A percentile compares a stretch with the other conserved stretches of the same genome.
Evolutionary conservation across 805 yeast species (phyloP).

Genomic region (Diddensiella santjacobensis): DNA sequence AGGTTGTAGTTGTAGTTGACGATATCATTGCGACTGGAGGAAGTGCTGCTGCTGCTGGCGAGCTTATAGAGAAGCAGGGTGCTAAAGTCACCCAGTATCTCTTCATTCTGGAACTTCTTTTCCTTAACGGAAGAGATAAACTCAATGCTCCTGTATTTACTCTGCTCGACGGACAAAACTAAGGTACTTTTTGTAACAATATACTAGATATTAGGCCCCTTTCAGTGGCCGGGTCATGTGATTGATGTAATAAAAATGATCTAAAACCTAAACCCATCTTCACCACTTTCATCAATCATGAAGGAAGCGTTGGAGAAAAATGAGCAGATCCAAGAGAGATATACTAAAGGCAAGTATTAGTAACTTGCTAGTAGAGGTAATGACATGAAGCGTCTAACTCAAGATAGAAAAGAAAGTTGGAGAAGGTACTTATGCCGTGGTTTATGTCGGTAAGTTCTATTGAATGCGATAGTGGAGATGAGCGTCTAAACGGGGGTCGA

Average conservation of each 20-base stretch:
- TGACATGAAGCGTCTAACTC: slow-evolving; percentile 2
- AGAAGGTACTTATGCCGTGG: slow-evolving; percentile 99
- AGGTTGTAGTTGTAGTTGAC: slow-evolving; percentile 84
- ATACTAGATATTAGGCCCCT: neutral
- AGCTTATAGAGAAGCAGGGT: slow-evolving; percentile 61
- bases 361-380: too few relatives aligned
- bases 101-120: slow-evolving; percentile 91
- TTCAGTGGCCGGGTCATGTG: too few relatives aligned
- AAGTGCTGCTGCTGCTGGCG: slow-evolving; percentile 90
- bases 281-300: slow-evolving; percentile 4
- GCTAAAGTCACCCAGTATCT: slow-evolving; percentile 75
- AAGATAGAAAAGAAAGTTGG: slow-evolving; percentile 78
- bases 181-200: neutral
- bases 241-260: too few relatives aligned
- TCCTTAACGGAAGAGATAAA: slow-evolving; percentile 88
- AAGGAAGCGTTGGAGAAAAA: slow-evolving; percentile 14
- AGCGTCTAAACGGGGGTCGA: neutral
- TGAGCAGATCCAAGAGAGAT: slow-evolving; percentile 15
- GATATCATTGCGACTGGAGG: slow-evolving; percentile 99
- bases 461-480: neutral
- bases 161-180: slow-evolving; percentile 69
- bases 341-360: slow-evolving; percentile 20
- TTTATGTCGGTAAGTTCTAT: slow-evolving; percentile 52
- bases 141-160: slow-evolving; percentile 87
- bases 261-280: too few relatives aligned